Evolutionary conservation across 495 filamentous ascomycete genomes (phyloP).

Genomic region (Aeminium ludgeri): DNA sequence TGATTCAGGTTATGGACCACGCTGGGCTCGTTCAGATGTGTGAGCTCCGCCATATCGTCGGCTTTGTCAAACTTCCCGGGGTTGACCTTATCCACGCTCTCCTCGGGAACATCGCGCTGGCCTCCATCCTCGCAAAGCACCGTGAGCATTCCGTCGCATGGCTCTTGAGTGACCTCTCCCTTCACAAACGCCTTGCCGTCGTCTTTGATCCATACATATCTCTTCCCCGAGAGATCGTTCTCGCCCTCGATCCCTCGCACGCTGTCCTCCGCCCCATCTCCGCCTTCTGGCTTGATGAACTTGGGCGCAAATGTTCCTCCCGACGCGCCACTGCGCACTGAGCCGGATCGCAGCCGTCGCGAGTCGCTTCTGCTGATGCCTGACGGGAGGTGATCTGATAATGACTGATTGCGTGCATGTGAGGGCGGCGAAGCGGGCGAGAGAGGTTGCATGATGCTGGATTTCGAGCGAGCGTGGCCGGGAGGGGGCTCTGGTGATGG

Average conservation of each 20-base stretch:
- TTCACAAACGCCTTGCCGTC: conserved; percentile 73
- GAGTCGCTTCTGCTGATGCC: conserved; percentile 20
- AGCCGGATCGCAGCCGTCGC: conserved; percentile 42
- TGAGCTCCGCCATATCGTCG: conserved; percentile 97
- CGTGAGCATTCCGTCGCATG: conserved; percentile 45
- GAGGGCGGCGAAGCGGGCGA: conserved; percentile 25
- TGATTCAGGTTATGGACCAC: conserved; percentile 94
- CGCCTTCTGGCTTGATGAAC: conserved; percentile 77
- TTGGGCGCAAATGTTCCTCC: conserved; percentile 80
- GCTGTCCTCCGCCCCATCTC: conserved; percentile 43
- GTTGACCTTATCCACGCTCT: conserved; percentile 94
- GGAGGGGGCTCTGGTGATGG: conserved; percentile 42
- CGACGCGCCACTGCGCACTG: conserved; percentile 33
- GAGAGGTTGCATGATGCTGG: conserved; percentile 44
- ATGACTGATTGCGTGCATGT: conserved; percentile 40
- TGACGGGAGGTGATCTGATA: conserved; percentile 28
- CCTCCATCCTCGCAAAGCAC: conserved; percentile 91
- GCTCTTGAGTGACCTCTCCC: conserved; percentile 77
- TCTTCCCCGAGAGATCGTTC: conserved; percentile 96
- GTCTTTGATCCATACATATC: conserved; percentile 95
- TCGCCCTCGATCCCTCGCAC: conserved; percentile 75
- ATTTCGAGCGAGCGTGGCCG: conserved; percentile 48
- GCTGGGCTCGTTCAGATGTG: conserved; percentile 91
- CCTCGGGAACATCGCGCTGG: conserved; percentile 57
- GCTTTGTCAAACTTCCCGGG: conserved; percentile 98